Percentiles rank a stretch among this genome's conserved stretches.
phyloP scores from a whole-genome alignment of 2,329 filamentous ascomycete species.

The Cytospora leucostoma region DNA sequence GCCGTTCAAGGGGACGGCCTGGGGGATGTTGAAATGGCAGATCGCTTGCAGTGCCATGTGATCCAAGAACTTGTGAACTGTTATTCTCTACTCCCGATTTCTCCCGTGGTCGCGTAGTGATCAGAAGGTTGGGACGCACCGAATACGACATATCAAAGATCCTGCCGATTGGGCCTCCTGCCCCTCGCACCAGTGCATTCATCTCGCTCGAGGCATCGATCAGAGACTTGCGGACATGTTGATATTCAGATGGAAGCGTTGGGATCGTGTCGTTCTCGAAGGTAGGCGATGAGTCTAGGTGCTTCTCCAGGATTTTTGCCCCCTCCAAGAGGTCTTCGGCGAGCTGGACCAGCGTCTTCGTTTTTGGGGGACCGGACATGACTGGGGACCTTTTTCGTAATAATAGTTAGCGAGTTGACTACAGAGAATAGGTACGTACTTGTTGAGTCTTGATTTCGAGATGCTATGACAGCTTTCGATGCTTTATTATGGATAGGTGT shows the following conservation, averaged over 20 bases:
- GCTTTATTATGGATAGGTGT: too few species aligned
- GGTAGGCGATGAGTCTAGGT: neutral
- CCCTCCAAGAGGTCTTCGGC: neutral
- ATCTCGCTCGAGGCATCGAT: constrained; percentile 2
- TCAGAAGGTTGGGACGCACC: neutral
- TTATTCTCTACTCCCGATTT: neutral
- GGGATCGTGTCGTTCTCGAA: constrained; percentile 1
- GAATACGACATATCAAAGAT: constrained; percentile 9
- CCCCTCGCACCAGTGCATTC: constrained; percentile 1
- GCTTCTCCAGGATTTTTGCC: neutral
- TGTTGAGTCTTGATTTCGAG: too few species aligned
- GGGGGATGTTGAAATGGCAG: neutral
- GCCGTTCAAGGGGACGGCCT: constrained; percentile 3
- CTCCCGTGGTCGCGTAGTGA: neutral
- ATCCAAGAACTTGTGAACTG: neutral
- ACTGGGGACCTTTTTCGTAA: neutral
- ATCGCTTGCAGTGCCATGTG: neutral
- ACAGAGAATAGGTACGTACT: neutral
- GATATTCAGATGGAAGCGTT: neutral
- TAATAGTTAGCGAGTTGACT: neutral
- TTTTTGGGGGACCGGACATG: neutral
- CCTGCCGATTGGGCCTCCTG: neutral
- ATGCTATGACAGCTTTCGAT: neutral
- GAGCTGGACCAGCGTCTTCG: constrained; percentile 3
- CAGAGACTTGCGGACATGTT: constrained; percentile 3